Evolutionary conservation across 192 early-diverging fungal genomes (phyloP).

Genomic region (Phlyctochytrium bullatum): DNA sequence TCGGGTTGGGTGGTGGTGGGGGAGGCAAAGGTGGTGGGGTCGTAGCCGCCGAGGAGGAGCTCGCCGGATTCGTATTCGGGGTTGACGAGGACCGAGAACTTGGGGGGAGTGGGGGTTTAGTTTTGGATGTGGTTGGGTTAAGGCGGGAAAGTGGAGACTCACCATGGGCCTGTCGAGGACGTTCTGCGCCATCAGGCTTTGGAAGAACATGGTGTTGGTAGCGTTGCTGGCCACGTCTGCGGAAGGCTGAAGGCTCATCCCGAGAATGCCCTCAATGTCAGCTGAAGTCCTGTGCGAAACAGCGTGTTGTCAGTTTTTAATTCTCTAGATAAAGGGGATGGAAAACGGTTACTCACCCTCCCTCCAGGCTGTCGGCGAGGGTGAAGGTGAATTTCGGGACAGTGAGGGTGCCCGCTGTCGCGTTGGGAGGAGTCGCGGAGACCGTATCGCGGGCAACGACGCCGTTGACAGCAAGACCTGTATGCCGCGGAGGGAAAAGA

Average conservation of each 20-base stretch:
- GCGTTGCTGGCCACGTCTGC: background rate
- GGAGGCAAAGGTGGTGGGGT: background rate
- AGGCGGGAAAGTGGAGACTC: background rate
- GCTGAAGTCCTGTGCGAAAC: no score
- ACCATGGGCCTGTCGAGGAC: background rate
- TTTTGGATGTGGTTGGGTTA: no score
- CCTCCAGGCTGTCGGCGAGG: no score
- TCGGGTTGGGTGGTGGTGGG: background rate
- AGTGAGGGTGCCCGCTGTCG: no score
- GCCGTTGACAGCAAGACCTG: no score
- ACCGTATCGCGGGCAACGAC: no score
- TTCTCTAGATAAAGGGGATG: no score
- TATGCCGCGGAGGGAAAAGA: no score
- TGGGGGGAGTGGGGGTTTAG: background rate
- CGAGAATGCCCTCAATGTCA: background rate
- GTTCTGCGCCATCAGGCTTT: background rate
- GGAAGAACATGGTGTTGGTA: background rate
- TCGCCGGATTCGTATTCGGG: background rate
- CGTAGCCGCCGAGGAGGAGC: background rate
- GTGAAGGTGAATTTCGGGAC: no score
- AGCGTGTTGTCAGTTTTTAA: no score
- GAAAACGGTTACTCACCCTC: no score
- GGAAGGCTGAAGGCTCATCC: background rate
- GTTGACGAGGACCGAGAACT: background rate
- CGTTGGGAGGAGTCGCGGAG: no score